Evolutionary conservation across 2,329 filamentous ascomycete species (phyloP).

Genomic region (Nemania abortiva): DNA sequence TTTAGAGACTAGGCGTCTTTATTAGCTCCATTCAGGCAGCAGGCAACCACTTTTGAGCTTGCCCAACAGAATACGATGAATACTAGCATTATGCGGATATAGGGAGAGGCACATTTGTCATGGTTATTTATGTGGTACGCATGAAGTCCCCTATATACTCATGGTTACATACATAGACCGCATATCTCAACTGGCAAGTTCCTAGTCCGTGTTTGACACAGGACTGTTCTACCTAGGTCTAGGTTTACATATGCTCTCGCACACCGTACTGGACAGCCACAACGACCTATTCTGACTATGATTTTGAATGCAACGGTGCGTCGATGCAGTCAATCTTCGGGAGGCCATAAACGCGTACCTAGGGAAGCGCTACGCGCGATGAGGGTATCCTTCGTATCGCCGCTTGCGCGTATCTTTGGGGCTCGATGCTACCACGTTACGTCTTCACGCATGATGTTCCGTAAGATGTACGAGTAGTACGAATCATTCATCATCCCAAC

Average conservation of each 20-base stretch:
- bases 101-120: slow-evolving; percentile 13
- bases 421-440: not conserved
- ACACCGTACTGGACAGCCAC: not conserved
- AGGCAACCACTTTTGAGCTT: not conserved
- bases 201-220: not conserved
- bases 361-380: not conserved
- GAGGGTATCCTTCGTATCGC: slow-evolving; percentile 4
- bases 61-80: not conserved
- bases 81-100: not conserved
- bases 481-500: slow-evolving; percentile 33
- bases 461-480: not conserved
- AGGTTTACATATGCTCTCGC: not conserved
- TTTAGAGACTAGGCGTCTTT: slow-evolving; percentile 2
- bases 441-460: not conserved
- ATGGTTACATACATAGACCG: not conserved
- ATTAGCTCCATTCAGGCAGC: slow-evolving; percentile 5
- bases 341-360: not conserved
- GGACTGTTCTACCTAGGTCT: not conserved
- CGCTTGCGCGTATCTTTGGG: not conserved
- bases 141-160: not conserved
- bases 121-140: slow-evolving; percentile 3
- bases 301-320: not conserved
- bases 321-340: not conserved
- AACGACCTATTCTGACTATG: not conserved
- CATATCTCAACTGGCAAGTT: slow-evolving; percentile 1